Conservation (phyloP, 805 yeast species). For the Nakazawaea ishiwadae region DNA sequence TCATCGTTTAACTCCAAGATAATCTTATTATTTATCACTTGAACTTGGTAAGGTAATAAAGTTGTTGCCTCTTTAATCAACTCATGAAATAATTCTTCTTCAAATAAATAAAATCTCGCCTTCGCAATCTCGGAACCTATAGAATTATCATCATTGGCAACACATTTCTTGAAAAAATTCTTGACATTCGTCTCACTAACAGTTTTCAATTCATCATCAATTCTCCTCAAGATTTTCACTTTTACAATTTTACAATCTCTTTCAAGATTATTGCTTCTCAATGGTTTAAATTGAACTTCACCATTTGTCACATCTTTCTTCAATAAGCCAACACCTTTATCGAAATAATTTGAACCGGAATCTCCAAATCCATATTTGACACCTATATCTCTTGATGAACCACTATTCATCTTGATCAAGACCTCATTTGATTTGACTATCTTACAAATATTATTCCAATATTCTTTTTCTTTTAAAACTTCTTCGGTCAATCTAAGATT, state of each 20-base stretch:
- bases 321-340: conserved; percentile 72
- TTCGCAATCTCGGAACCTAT: conserved; percentile 55
- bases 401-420: conserved; percentile 59
- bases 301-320: conserved; percentile 44
- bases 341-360: conserved; percentile 74
- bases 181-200: conserved; percentile 51
- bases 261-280: conserved; percentile 29
- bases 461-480: conserved; percentile 54
- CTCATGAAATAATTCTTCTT: conserved; percentile 81
- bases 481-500: conserved; percentile 48
- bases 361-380: conserved; percentile 90
- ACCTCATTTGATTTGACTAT: conserved; percentile 51
- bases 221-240: conserved; percentile 53
- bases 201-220: conserved; percentile 47
- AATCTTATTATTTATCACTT: conserved; percentile 59
- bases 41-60: conserved; percentile 65
- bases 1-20: conserved; percentile 62
- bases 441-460: conserved; percentile 54
- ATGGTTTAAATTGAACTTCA: conserved; percentile 32
- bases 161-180: conserved; percentile 15
- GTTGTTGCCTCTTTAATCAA: conserved; percentile 70
- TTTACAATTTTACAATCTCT: conserved; percentile 45
- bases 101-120: conserved; percentile 76
- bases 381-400: conserved; percentile 55
- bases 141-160: conserved; percentile 13